Percentiles rank a stretch among this genome's conserved stretches.
Conservation (phyloP, 371 early-diverging fungal genomes). For the Gilbertella persicaria region DNA sequence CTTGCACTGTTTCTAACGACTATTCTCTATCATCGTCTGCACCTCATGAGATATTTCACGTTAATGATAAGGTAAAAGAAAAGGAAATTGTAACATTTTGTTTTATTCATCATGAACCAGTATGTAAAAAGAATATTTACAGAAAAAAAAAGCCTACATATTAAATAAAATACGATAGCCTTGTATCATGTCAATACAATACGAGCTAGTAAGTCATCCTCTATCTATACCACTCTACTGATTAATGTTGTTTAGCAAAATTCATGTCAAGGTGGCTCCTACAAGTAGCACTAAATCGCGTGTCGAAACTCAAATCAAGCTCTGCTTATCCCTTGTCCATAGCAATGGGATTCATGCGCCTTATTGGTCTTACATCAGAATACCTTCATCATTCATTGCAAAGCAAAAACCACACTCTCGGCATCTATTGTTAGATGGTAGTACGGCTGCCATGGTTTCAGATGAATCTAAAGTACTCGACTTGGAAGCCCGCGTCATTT, state of each 20-base stretch:
- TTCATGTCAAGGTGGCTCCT: conserved; percentile 61
- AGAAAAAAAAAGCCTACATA: too few relatives aligned
- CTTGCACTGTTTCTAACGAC: too few relatives aligned
- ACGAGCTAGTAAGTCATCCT: too few relatives aligned
- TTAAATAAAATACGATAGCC: too few relatives aligned
- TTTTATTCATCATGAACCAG: too few relatives aligned
- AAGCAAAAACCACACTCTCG: conserved; percentile 32
- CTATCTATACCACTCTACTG: too few relatives aligned
- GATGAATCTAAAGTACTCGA: conserved; percentile 47
- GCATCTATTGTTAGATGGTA: conserved; percentile 13
- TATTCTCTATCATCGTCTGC: too few relatives aligned
- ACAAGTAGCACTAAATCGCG: conserved; percentile 65
- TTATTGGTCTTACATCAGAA: conserved; percentile 59
- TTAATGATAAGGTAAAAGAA: too few relatives aligned
- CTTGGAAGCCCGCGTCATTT: conserved; percentile 79
- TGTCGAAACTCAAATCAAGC: conserved; percentile 78
- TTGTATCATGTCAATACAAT: too few relatives aligned
- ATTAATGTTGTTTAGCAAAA: conserved; percentile 4
- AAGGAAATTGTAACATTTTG: too few relatives aligned
- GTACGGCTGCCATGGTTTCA: conserved; percentile 15
- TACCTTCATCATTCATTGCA: conserved; percentile 60
- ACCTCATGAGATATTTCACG: too few relatives aligned
- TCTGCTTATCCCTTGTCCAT: conserved; percentile 59
- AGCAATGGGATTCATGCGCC: conserved; percentile 50
- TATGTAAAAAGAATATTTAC: too few relatives aligned